These are phyloP conservation scores for Pythium plurisporium DNA, from an alignment of 352 stramenopile species.

Conservation along the genomic window DNA sequence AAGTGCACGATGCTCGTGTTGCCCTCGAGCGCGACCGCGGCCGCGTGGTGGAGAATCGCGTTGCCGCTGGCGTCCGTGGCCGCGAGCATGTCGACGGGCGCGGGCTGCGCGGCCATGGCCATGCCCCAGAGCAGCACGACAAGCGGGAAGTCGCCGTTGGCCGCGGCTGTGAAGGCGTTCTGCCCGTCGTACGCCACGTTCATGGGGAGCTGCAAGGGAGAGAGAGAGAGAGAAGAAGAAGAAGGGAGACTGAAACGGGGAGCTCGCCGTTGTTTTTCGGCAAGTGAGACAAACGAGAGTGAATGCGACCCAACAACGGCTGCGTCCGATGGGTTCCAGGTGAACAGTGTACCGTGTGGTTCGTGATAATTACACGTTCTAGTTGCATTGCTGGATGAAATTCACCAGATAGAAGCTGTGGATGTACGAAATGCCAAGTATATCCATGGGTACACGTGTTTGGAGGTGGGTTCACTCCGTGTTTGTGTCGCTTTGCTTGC, in stretches of 20 bases:
- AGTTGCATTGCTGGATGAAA: no score
- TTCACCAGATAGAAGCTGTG: no score
- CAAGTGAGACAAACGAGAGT: background rate
- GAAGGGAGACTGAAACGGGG: no score
- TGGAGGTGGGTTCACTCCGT: no score
- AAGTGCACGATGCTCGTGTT: slow-evolving; percentile 73
- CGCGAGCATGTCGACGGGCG: slow-evolving; percentile 45
- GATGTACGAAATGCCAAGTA: no score
- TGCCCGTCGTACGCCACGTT: slow-evolving; percentile 67
- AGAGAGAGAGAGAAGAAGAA: background rate
- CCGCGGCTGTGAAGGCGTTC: slow-evolving; percentile 66
- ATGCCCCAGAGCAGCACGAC: slow-evolving; percentile 85
- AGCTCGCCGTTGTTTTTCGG: no score
- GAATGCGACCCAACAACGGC: background rate
- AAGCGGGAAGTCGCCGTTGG: slow-evolving; percentile 81
- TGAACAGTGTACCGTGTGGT: no score
- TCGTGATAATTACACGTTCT: no score
- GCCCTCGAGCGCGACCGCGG: slow-evolving; percentile 26
- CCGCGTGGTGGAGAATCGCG: slow-evolving; percentile 58
- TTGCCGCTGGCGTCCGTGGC: slow-evolving; percentile 47
- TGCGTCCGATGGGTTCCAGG: background rate
- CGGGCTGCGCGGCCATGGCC: slow-evolving; percentile 59
- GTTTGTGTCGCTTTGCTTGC: background rate
- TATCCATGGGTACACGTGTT: no score
- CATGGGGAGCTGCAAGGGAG: slow-evolving; percentile 20